Evolutionary conservation across 2,329 filamentous ascomycete species (phyloP), one percentile per base, ranked within the genome.

Genomic region (Calonectria pauciramosa): DNA sequence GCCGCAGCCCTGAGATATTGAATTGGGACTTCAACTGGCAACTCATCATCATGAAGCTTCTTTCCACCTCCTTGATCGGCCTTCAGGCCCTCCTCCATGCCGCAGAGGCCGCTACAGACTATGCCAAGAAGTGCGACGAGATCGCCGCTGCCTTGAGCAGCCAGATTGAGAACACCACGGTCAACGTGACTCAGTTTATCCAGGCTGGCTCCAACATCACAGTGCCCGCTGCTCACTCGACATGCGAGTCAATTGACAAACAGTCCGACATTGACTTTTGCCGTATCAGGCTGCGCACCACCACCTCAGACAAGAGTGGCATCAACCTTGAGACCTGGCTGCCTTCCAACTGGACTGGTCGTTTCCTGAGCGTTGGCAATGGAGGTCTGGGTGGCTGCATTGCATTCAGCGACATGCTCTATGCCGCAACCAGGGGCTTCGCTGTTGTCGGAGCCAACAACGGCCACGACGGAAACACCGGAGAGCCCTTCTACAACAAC

Each of bases 301-400:
- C 41, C 4, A 82, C 52, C 28, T 84, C 82, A 20, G 88, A 88
- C 16, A 85, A 86, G 65, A 87, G 90, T 30, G 85, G 82, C 14
- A 86, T 91, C 38, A 85, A 82, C 10, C 77, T 88, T 20, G 88
- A 90, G 76, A 82, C 86, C 1, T 90, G 88, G 88, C 84, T 90
- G 47, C 89, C 89, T 0, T 78, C 83, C 44, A 74, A 81, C 38
- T 90, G 89, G 83, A 85, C 83, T 6, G 80, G 75, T 1, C 86
- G 89, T 0, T 86, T 89, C 74, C 75, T 90, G 49, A 86, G 84
- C 30, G 88, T 86, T 0, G 89, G 88, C 2, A 90, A 90, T 54
- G 88, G 88, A 5, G 89, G 88, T 3, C 79, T 90, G 16, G 84
- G 85, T 49, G 88, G 88, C 23, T 89, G 89, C 75, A 87, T 90